These are phyloP conservation scores for Lactifluus hygrophoroides DNA, from an alignment of 768 basidiomycete species.

Conservation along the genomic window DNA sequence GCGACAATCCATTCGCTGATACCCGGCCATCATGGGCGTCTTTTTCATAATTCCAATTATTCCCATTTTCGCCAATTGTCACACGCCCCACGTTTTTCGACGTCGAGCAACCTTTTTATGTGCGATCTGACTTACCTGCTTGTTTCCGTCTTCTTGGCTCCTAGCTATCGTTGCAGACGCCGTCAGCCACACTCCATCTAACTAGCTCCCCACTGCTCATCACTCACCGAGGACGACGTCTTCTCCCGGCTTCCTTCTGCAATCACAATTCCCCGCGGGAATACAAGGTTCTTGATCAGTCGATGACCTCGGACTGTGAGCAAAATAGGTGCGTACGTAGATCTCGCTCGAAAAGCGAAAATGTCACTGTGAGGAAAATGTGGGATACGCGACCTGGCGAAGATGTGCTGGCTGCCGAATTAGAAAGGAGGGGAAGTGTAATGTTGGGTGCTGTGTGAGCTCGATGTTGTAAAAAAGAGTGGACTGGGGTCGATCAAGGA, in stretches of 20 bases:
- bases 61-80: slow-evolving; percentile 21
- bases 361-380: neutral
- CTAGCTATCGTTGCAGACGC: neutral
- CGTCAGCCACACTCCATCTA: neutral
- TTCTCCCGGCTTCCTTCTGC: slow-evolving; percentile 9
- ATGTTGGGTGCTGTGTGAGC: slow-evolving; percentile 15
- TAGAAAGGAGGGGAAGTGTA: neutral
- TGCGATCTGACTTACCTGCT: slow-evolving; percentile 20
- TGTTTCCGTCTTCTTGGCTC: neutral
- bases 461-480: slow-evolving; percentile 11
- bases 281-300: slow-evolving; percentile 5
- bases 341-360: neutral
- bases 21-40: slow-evolving; percentile 13
- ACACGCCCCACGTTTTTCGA: slow-evolving; percentile 37
- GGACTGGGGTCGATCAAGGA: slow-evolving; percentile 20
- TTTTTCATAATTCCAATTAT: slow-evolving; percentile 9
- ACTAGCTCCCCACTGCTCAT: neutral
- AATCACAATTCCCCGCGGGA: slow-evolving; percentile 9
- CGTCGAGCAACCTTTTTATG: slow-evolving; percentile 25
- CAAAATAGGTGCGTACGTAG: slow-evolving; percentile 1
- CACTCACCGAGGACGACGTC: slow-evolving; percentile 7
- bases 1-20: slow-evolving; percentile 10
- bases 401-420: slow-evolving; percentile 5
- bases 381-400: neutral
- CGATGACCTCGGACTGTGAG: slow-evolving; percentile 2